These are phyloP conservation scores for Solanum peruvianum DNA, from an alignment of 257 asterid species.

Conservation along the genomic window DNA sequence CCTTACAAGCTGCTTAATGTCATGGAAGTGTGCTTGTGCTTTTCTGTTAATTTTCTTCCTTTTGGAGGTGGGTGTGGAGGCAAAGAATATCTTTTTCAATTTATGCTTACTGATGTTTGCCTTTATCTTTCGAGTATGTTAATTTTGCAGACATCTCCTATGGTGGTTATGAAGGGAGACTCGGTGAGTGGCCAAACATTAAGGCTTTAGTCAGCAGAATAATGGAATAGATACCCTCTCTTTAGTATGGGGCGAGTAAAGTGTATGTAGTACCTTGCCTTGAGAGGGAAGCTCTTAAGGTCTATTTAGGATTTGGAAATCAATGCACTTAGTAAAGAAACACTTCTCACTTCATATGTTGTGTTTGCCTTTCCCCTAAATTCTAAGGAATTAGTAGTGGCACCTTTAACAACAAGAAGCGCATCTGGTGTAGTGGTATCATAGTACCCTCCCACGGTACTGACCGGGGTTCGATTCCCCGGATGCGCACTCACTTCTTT, in stretches of 20 bases:
- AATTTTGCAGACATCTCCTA: constrained; percentile 16
- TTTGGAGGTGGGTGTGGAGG: background rate
- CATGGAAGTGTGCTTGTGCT: background rate
- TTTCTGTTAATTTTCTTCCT: background rate
- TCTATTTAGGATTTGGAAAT: background rate
- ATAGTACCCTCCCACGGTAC: constrained; percentile 84
- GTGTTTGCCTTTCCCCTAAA: too few species aligned
- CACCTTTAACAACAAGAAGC: too few species aligned
- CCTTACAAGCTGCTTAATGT: background rate
- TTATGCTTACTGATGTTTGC: background rate
- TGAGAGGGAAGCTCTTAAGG: background rate
- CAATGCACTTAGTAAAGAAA: background rate
- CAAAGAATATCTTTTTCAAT: background rate
- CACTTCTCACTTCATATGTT: too few species aligned
- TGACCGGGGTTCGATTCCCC: too few species aligned
- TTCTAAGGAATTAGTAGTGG: constrained; percentile 22
- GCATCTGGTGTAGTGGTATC: constrained; percentile 31
- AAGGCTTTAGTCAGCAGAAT: constrained; percentile 42
- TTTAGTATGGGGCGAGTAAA: too few species aligned
- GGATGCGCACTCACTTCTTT: too few species aligned
- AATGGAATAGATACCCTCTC: constrained; percentile 42
- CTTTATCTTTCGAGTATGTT: background rate
- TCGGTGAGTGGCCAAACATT: constrained; percentile 30
- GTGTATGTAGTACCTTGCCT: too few species aligned
- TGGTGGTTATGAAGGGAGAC: constrained; percentile 22